Base-by-base conservation (phyloP, 495 filamentous ascomycete species). In the Daldinia caldariorum region DNA sequence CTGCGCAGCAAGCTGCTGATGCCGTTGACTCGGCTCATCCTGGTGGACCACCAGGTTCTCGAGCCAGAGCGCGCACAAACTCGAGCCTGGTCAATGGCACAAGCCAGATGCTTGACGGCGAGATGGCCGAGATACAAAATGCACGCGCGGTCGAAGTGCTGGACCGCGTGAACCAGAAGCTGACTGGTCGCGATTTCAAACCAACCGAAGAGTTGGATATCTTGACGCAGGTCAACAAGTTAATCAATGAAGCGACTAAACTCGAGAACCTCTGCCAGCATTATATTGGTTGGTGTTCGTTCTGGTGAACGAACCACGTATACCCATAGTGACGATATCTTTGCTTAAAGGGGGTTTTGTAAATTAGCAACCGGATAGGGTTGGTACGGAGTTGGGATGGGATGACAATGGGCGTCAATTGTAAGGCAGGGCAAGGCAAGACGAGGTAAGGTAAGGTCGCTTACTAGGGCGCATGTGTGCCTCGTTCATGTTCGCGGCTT, bases 211-310 rank as follows among this genome's bases (percentile, higher is more conserved):
- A 97, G 79, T 84, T 99, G 61, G 89, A 87, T 57, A 88, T 96
- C n/a, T 89, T 90, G 16, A 86, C 89, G 39, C 96, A 98, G 78
- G 96, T 99, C 2, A 94, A 97, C 76, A 94, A 94, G 79, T 80
- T 98, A 73, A 90, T 98, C 66, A 89, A 89, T 37, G 94, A 99
- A 80, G 96, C 96, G 18, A 98, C 95, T 6, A 97, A 92, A 72
- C 83, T 97, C 50, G 96, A 98, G 84, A 98, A 98, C 80, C 84
- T 99, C 63, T 98, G 96, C 76, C 95, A 97, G 82, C 95, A 98
- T 82, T 99, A 97, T 79, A 97, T 98, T 65, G 95, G 94, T 59
- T 96, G 93, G 93, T 97, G 93, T 79, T 94, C 91, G 80, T 96
- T 94, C 85, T 94, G 92, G 92, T 96, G 43, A 50, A 53, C 22